Conservation (phyloP, 106 monocot genomes). For the Hemerocallis citrina region DNA sequence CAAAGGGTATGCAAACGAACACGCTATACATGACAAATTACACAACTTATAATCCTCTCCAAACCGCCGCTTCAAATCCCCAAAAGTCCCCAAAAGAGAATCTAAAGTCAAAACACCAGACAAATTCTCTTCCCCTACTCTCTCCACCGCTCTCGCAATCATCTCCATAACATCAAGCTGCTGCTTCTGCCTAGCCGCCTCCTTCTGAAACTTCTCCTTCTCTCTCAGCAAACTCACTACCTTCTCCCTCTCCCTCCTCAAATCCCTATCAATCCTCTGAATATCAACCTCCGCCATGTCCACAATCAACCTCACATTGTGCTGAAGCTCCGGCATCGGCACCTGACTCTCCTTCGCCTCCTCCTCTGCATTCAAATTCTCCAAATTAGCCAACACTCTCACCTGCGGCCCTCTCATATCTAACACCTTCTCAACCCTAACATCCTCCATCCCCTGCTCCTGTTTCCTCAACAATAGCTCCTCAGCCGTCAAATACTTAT, state of each 20-base stretch:
- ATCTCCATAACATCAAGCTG: conserved; percentile 73
- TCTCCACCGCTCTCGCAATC: conserved; percentile 44
- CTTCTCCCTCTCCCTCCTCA: conserved; percentile 80
- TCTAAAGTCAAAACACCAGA: conserved; percentile 58
- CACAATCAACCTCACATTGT: conserved; percentile 75
- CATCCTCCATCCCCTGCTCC: conserved; percentile 61
- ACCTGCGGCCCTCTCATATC: conserved; percentile 96
- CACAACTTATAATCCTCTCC: conserved; percentile 83
- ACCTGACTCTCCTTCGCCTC: conserved; percentile 65
- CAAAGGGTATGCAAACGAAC: conserved; percentile 68
- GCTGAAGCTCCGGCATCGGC: conserved; percentile 94
- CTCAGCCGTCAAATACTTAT: conserved; percentile 63
- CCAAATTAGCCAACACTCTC: conserved; percentile 56
- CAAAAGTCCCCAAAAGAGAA: conserved; percentile 47
- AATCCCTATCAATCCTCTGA: conserved; percentile 63
- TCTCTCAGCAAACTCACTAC: conserved; percentile 64
- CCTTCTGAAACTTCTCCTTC: conserved; percentile 60
- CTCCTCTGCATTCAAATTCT: conserved; percentile 81
- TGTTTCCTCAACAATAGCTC: conserved; percentile 71
- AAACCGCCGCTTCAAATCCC: conserved; percentile 43
- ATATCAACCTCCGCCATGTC: conserved; percentile 73
- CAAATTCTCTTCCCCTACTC: conserved; percentile 35
- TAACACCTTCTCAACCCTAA: conserved; percentile 76
- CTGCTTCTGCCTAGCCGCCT: conserved; percentile 51
- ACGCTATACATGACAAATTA: conserved; percentile 50